Percentiles rank a stretch among this genome's conserved stretches.
Evolutionary conservation across 129 eudicot genomes (phyloP).

Genomic region (Deinandra increscens): DNA sequence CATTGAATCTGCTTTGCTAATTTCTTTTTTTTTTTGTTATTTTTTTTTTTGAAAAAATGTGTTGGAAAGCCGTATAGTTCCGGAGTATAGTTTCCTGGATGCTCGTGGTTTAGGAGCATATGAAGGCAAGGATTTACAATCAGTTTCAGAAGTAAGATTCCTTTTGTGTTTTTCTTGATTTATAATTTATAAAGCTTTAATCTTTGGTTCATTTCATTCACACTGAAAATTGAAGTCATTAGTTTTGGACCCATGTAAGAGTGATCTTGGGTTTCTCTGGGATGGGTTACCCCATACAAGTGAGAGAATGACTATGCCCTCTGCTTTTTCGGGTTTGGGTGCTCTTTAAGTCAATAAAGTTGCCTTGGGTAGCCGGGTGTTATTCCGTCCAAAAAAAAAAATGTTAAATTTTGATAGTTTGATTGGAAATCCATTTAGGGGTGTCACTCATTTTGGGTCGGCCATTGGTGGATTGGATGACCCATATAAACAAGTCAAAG

Average conservation of each 20-base stretch:
- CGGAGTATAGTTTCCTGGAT: conserved; percentile 94
- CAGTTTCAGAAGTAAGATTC: conserved; percentile 71
- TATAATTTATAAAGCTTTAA: no score
- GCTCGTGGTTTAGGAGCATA: conserved; percentile 97
- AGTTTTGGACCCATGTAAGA: not conserved
- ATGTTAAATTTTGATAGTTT: no score
- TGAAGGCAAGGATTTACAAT: conserved; percentile 68
- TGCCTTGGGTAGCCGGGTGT: no score
- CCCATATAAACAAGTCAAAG: not conserved
- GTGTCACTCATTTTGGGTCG: not conserved
- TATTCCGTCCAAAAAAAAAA: no score
- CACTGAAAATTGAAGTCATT: not conserved
- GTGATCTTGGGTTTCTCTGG: no score
- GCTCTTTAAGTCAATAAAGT: no score
- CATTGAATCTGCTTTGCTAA: no score
- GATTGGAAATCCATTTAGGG: not conserved
- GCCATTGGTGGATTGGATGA: not conserved
- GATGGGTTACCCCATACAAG: no score
- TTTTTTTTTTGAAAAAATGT: not conserved
- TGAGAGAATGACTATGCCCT: no score
- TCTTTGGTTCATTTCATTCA: not conserved
- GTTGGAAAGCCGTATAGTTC: conserved; percentile 69
- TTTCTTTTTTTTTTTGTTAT: no score
- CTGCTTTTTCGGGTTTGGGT: no score
- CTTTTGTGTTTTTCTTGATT: not conserved